Evolutionary conservation across 2,329 filamentous ascomycete genomes (phyloP).

Genomic region (Stachybotrys chlorohalonatus): DNA sequence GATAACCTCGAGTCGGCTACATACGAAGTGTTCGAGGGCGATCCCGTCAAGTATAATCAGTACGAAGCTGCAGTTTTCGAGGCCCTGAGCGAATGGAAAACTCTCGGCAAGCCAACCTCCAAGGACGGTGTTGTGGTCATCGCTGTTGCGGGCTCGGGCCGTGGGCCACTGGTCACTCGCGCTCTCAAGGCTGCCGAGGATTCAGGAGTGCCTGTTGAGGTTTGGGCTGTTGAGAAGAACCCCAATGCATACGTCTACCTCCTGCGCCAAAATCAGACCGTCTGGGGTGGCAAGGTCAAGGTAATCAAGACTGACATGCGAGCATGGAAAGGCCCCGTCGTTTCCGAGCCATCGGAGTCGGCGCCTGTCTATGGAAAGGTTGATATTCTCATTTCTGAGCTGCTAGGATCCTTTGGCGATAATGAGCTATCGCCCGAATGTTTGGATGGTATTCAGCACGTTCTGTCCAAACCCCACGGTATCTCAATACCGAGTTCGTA

Average conservation of each 20-base stretch:
- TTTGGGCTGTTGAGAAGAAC: conserved; percentile 97
- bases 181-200: conserved; percentile 70
- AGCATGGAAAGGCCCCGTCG: conserved; percentile 76
- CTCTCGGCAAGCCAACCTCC: conserved; percentile 62
- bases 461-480: conserved; percentile 67
- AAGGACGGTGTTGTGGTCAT: conserved; percentile 66
- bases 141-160: conserved; percentile 86
- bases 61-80: conserved; percentile 80
- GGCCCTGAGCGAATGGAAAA: conserved; percentile 72
- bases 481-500: conserved; percentile 93
- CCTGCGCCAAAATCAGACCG: conserved; percentile 70
- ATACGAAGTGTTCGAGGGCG: conserved; percentile 97
- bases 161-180: conserved; percentile 84
- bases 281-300: conserved; percentile 75
- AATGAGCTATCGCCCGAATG: conserved; percentile 97
- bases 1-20: conserved; percentile 96
- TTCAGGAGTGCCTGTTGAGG: conserved; percentile 68
- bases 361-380: conserved; percentile 54
- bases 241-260: conserved; percentile 94
- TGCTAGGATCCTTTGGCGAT: conserved; percentile 91
- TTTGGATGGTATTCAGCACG: conserved; percentile 87
- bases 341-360: conserved; percentile 30
- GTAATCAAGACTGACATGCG: conserved; percentile 97
- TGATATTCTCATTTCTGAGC: conserved; percentile 89
- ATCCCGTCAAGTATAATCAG: conserved; percentile 95